Evolutionary conservation across 805 yeast genomes (phyloP).

Genomic region (Torulaspora quercuum): DNA sequence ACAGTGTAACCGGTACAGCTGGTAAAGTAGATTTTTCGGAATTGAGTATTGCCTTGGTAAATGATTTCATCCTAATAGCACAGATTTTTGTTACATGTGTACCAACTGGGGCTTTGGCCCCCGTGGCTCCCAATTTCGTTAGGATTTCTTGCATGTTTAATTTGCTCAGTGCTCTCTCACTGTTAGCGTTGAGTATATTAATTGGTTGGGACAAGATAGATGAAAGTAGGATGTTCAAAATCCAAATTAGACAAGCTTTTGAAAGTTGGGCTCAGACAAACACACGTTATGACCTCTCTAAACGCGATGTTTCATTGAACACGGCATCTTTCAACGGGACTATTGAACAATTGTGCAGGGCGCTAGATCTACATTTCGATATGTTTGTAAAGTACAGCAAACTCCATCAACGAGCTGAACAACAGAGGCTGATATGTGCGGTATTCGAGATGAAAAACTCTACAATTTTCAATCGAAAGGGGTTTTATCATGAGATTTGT

Average conservation of each 20-base stretch:
- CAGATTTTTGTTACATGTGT: constrained; percentile 18
- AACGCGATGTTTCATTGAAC: not conserved
- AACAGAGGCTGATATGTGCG: constrained; percentile 13
- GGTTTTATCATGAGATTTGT: constrained; percentile 14
- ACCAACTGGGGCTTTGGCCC: constrained; percentile 13
- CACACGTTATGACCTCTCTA: constrained; percentile 2
- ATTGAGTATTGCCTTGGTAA: constrained; percentile 9
- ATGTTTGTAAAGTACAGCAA: constrained; percentile 7
- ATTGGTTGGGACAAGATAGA: constrained; percentile 17
- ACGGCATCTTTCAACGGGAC: constrained; percentile 2
- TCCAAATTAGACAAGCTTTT: constrained; percentile 10
- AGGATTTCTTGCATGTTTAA: constrained; percentile 16
- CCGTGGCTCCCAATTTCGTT: constrained; percentile 12
- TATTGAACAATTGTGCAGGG: constrained; percentile 8
- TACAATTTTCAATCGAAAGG: constrained; percentile 6
- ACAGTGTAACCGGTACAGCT: constrained; percentile 1
- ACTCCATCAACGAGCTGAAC: not conserved
- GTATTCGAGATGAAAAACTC: constrained; percentile 11
- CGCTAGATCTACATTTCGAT: constrained; percentile 15
- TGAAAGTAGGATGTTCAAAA: constrained; percentile 14
- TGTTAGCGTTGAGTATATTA: constrained; percentile 12
- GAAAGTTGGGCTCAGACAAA: constrained; percentile 16
- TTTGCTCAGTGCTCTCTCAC: constrained; percentile 14
- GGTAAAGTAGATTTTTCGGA: constrained; percentile 14
- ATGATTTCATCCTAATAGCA: constrained; percentile 14